Base-by-base conservation (phyloP, 2,329 filamentous ascomycete genomes). In the Phialocephala sp. region DNA sequence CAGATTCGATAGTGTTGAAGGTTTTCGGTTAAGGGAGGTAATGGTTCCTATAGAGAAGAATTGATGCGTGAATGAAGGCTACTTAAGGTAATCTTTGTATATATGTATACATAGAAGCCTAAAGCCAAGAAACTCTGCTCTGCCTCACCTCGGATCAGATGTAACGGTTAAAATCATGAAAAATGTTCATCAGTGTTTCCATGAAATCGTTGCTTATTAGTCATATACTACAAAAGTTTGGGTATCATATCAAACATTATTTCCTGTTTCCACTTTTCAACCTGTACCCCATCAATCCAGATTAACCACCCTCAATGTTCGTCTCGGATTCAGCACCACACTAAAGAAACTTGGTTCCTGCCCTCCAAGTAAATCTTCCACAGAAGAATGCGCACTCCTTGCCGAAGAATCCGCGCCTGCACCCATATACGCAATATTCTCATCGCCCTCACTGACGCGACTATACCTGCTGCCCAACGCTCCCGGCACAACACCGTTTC, bases 321-420 rank as follows among this genome's bases (percentile, higher is more conserved):
- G 80, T 72, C 89, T 81, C 24, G 89, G 89, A 67, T 89, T 89
- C 77, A 92, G 77, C 72, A 91, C 78, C 35, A 91, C 88, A 59
- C 84, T 90, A 76, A 91, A 87, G 78, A 92, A 93, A 65, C 84
- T 90, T 66, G 90, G 90, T 75, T 92, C 88, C 66, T 88, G 83
- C 0, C 85, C 87, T 3, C 80, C 82, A 18, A 90, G 73, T 68
- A 91, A 72, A 72, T 89, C 87, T 63, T 88, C 87, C 45, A 77
- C 78, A 22, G 73, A 72, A 59, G 76, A 77, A 60, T 76, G 76
- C 24, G 76, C 79, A 59, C 77, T 79, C 3, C 76, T 54, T 32
- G 43, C 61, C 37, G 59, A 24, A 39, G 50, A 18, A 43, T 58
- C 35, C 64, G 27, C 69, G 32, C 63, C 70, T 4, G 63, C 66